Conservation (phyloP, 2,329 filamentous ascomycete genomes). For the Leptographium procerum region DNA sequence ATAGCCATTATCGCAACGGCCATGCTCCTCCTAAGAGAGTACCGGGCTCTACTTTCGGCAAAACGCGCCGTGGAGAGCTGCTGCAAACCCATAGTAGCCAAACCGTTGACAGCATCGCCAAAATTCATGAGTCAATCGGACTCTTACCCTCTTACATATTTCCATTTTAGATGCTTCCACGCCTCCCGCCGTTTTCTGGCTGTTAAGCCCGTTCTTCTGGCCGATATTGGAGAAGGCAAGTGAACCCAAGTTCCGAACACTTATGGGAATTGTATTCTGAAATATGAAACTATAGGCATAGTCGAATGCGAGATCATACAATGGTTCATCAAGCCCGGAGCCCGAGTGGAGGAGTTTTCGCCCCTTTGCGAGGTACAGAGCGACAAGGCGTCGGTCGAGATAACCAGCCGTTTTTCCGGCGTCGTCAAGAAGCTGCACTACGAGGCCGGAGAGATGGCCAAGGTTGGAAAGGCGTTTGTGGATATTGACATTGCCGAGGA, state of each 20-base stretch:
- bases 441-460: conserved; percentile 90
- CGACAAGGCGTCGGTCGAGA: conserved; percentile 85
- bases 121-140: neutral
- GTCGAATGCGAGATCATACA: conserved; percentile 98
- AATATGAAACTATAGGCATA: conserved; percentile 51
- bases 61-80: neutral
- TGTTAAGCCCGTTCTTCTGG: conserved; percentile 70
- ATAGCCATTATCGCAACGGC: neutral
- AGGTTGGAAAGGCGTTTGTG: conserved; percentile 85
- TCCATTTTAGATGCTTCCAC: conserved; percentile 28
- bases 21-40: conserved; percentile 46
- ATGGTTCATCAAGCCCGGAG: conserved; percentile 97
- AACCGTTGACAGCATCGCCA: neutral
- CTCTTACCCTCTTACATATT: neutral
- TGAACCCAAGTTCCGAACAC: neutral
- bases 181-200: conserved; percentile 36
- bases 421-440: conserved; percentile 95
- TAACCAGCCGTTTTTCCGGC: conserved; percentile 89
- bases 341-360: conserved; percentile 93
- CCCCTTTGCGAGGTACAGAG: conserved; percentile 97
- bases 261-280: too few species aligned
- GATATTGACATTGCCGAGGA: conserved; percentile 88
- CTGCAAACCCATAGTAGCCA: neutral
- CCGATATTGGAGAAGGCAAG: conserved; percentile 74
- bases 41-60: conserved; percentile 33